Conservation (phyloP, 2,329 filamentous ascomycete genomes). For the Microcyclospora pomicola region DNA sequence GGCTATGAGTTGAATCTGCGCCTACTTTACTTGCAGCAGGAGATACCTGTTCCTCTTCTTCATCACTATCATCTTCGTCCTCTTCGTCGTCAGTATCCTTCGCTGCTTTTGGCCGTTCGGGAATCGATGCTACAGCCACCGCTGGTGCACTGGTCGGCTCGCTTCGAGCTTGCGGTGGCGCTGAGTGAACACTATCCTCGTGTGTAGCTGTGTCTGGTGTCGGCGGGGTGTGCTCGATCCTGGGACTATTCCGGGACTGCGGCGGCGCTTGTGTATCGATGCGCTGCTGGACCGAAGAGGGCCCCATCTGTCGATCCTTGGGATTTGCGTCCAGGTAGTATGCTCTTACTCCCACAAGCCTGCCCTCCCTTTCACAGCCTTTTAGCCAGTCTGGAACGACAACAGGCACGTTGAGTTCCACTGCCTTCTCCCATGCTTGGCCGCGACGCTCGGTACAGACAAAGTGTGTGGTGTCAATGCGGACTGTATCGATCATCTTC, state of each 20-base stretch:
- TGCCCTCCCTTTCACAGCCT: slow-evolving; percentile 84
- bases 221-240: slow-evolving; percentile 37
- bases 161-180: not conserved
- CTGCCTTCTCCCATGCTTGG: slow-evolving; percentile 84
- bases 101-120: not conserved
- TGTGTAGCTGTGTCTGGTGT: slow-evolving; percentile 31
- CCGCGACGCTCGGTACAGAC: slow-evolving; percentile 90
- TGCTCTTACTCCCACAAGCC: slow-evolving; percentile 84
- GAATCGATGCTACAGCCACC: slow-evolving; percentile 1
- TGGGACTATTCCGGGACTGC: slow-evolving; percentile 27
- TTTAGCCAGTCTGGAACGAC: slow-evolving; percentile 95
- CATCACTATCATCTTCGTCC: slow-evolving; percentile 1
- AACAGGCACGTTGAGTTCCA: slow-evolving; percentile 95
- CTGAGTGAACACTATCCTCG: slow-evolving; percentile 2
- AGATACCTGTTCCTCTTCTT: not conserved
- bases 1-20: not conserved
- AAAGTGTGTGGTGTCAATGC: slow-evolving; percentile 97
- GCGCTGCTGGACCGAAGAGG: slow-evolving; percentile 21
- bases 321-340: slow-evolving; percentile 88
- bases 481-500: slow-evolving; percentile 75
- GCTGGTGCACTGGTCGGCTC: not conserved
- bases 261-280: slow-evolving; percentile 10
- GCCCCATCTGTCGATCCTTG: slow-evolving; percentile 41
- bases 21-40: too few species aligned
- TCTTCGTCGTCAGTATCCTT: slow-evolving; percentile 2